Conservation (phyloP, 2,329 filamentous ascomycete genomes). For the Lasiodiplodia theobromae region DNA sequence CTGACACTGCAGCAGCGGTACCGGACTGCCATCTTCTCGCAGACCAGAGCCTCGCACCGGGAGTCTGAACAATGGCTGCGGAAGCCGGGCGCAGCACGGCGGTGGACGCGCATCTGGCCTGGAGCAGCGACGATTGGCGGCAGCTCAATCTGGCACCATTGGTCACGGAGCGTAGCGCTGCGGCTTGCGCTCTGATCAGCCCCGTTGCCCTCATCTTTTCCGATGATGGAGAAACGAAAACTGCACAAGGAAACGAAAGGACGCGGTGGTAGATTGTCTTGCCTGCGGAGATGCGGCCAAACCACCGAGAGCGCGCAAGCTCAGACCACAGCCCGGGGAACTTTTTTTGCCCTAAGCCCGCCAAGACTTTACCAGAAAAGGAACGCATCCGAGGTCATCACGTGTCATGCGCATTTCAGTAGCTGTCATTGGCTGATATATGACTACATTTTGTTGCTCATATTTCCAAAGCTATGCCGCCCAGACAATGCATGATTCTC, state of each 20-base stretch:
- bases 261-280: conserved; percentile 5
- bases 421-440: background rate
- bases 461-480: background rate
- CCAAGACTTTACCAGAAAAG: background rate
- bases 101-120: conserved; percentile 27
- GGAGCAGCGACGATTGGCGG: conserved; percentile 24
- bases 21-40: conserved; percentile 43
- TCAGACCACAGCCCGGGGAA: conserved; percentile 21
- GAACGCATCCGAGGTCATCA: background rate
- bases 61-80: conserved; percentile 8
- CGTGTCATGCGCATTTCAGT: background rate
- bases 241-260: conserved; percentile 18
- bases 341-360: conserved; percentile 27
- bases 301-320: conserved; percentile 25
- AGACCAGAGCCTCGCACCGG: conserved; percentile 13
- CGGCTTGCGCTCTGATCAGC: conserved; percentile 24
- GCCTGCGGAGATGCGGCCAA: conserved; percentile 26
- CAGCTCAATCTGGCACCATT: conserved; percentile 22
- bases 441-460: background rate
- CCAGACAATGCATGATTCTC: background rate
- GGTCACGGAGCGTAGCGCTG: conserved; percentile 21
- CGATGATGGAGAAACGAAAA: conserved; percentile 2
- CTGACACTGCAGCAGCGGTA: conserved; percentile 47
- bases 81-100: conserved; percentile 23
- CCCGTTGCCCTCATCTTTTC: conserved; percentile 29